Evolutionary conservation across 768 basidiomycete species (phyloP).

Genomic region (Scleroderma bovista): DNA sequence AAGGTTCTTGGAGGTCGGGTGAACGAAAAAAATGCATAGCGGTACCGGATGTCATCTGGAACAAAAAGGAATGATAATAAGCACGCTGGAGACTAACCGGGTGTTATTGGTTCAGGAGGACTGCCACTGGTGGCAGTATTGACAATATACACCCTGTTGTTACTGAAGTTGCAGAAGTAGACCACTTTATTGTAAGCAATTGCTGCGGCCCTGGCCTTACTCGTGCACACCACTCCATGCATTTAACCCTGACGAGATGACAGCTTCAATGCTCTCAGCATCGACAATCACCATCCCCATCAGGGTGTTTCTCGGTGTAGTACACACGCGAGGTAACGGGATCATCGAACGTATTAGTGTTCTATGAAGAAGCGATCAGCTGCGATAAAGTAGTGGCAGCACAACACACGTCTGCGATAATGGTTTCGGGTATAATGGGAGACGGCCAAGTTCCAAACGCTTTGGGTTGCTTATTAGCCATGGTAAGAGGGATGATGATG

Average conservation of each 20-base stretch:
- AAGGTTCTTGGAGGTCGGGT: slow-evolving; percentile 45
- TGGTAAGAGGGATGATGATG: neutral
- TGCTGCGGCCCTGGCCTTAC: slow-evolving; percentile 59
- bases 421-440: slow-evolving; percentile 45
- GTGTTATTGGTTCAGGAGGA: slow-evolving; percentile 41
- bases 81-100: slow-evolving; percentile 37
- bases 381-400: too few relatives aligned
- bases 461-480: neutral
- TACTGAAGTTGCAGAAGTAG: slow-evolving; percentile 52
- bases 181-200: slow-evolving; percentile 40
- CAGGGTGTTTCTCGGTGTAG: slow-evolving; percentile 53
- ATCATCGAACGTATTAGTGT: slow-evolving; percentile 36
- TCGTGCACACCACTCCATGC: slow-evolving; percentile 53
- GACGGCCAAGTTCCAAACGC: slow-evolving; percentile 55
- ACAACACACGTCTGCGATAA: slow-evolving; percentile 36
- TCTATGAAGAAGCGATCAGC: slow-evolving; percentile 10
- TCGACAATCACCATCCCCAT: slow-evolving; percentile 40
- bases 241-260: slow-evolving; percentile 48
- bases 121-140: slow-evolving; percentile 13
- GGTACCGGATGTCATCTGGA: slow-evolving; percentile 25
- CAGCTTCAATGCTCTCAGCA: slow-evolving; percentile 37
- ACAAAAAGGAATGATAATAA: slow-evolving; percentile 6
- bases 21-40: slow-evolving; percentile 47
- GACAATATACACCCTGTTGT: slow-evolving; percentile 46
- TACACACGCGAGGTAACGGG: slow-evolving; percentile 39